Percentiles rank a stretch among this genome's conserved stretches.
Evolutionary conservation across 2,329 filamentous ascomycete species (phyloP).

Genomic region (Balansia obtecta): DNA sequence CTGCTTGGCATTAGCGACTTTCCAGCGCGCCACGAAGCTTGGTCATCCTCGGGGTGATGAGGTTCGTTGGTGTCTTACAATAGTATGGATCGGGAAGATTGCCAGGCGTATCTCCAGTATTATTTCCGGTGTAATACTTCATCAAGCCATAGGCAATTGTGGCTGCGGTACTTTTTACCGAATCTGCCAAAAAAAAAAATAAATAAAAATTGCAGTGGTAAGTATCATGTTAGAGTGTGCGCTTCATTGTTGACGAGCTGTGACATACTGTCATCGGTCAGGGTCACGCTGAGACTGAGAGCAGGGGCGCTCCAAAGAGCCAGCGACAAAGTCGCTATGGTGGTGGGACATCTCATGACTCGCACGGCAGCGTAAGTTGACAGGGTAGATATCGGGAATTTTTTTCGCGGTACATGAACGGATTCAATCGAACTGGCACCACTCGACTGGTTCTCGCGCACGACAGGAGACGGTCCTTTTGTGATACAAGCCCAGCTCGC

Average conservation of each 20-base stretch:
- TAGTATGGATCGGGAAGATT: slow-evolving; percentile 51
- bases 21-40: not conserved
- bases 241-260: not conserved
- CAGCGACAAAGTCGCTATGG: slow-evolving; percentile 6
- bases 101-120: slow-evolving; percentile 44
- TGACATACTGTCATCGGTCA: slow-evolving; percentile 19
- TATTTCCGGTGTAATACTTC: slow-evolving; percentile 43
- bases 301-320: slow-evolving; percentile 6
- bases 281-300: slow-evolving; percentile 19
- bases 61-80: slow-evolving; percentile 29
- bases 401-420: not conserved
- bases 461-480: not conserved
- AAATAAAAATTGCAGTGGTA: too few species aligned
- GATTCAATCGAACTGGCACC: not conserved
- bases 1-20: slow-evolving; percentile 12
- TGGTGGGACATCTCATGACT: slow-evolving; percentile 3
- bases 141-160: slow-evolving; percentile 35
- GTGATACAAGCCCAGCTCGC: slow-evolving; percentile 1
- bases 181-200: slow-evolving; percentile 29
- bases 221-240: not conserved
- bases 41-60: slow-evolving; percentile 18
- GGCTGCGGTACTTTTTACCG: slow-evolving; percentile 34
- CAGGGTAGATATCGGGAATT: not conserved
- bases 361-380: not conserved
- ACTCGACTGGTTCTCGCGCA: not conserved